A percentile compares a stretch with the other conserved stretches of the same genome.
phyloP scores from a whole-genome alignment of 345 rosid species.

The Punica granatum region DNA sequence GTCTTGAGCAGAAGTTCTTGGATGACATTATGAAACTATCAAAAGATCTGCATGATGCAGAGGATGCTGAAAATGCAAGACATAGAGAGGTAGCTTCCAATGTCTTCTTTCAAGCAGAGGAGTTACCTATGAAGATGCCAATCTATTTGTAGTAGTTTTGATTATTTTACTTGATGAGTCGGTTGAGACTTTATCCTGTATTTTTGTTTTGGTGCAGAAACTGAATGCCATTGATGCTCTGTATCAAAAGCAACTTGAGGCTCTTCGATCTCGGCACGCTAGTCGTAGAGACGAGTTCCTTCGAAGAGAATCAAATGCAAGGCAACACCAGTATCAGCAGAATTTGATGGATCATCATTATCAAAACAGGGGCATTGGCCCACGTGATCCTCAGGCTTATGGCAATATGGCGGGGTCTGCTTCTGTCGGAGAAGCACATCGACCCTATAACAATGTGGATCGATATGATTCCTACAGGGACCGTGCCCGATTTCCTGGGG shows the following conservation, averaged over 20 bases:
- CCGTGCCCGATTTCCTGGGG: constrained; percentile 40
- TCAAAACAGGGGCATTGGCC: constrained; percentile 26
- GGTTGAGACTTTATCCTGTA: not conserved
- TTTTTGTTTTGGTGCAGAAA: constrained; percentile 34
- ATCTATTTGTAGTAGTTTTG: not conserved
- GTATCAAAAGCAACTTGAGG: constrained; percentile 59
- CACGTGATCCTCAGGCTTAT: constrained; percentile 40
- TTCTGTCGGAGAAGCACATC: constrained; percentile 38
- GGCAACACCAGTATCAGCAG: constrained; percentile 61
- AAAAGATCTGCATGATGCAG: constrained; percentile 67
- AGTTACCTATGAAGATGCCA: not conserved
- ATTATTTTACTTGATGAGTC: not conserved
- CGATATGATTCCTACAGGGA: constrained; percentile 53
- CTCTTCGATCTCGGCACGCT: constrained; percentile 55
- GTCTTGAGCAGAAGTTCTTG: constrained; percentile 59
- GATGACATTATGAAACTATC: constrained; percentile 62
- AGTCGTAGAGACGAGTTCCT: constrained; percentile 65
- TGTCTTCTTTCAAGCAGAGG: not conserved
- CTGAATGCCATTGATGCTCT: constrained; percentile 56
- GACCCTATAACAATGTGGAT: constrained; percentile 37
- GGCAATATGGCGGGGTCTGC: constrained; percentile 27
- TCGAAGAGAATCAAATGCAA: constrained; percentile 48
- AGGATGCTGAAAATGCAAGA: constrained; percentile 74
- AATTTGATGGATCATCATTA: constrained; percentile 32
- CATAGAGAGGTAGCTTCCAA: constrained; percentile 69